phyloP scores from a whole-genome alignment of 2,329 filamentous ascomycete species.

The Zymoseptoria crescenta region DNA sequence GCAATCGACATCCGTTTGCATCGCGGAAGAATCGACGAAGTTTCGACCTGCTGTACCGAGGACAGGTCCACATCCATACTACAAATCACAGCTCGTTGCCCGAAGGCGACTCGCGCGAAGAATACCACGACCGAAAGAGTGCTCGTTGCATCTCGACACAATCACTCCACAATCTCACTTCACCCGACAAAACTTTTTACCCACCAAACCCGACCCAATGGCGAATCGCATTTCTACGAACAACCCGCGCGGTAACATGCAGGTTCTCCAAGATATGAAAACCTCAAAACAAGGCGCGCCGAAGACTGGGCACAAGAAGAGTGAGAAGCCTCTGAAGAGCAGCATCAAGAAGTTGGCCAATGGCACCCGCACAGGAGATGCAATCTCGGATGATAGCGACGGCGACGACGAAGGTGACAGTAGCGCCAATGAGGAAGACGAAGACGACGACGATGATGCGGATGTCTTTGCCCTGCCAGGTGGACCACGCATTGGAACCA shows the following conservation, averaged over 20 bases:
- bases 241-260: slow-evolving; percentile 1
- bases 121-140: neutral
- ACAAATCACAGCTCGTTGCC: slow-evolving; percentile 21
- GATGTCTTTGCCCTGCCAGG: slow-evolving; percentile 28
- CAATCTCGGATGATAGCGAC: slow-evolving; percentile 18
- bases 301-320: neutral
- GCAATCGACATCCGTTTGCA: slow-evolving; percentile 8
- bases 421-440: slow-evolving; percentile 15
- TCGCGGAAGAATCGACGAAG: slow-evolving; percentile 20
- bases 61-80: slow-evolving; percentile 13
- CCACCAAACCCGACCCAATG: slow-evolving; percentile 2
- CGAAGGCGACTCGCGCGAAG: slow-evolving; percentile 20
- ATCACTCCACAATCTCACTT: neutral
- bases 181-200: neutral
- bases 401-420: slow-evolving; percentile 15
- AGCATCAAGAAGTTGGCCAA: slow-evolving; percentile 8
- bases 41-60: slow-evolving; percentile 13
- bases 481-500: slow-evolving; percentile 12
- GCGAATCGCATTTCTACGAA: slow-evolving; percentile 1
- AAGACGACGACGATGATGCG: slow-evolving; percentile 17
- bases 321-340: slow-evolving; percentile 10
- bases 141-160: neutral
- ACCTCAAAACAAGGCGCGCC: slow-evolving; percentile 11
- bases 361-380: slow-evolving; percentile 12
- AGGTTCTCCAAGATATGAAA: slow-evolving; percentile 12